Evolutionary conservation across 2,329 filamentous ascomycete genomes (phyloP), one percentile per base, ranked within the genome.

Genomic region (Cytospora mali): DNA sequence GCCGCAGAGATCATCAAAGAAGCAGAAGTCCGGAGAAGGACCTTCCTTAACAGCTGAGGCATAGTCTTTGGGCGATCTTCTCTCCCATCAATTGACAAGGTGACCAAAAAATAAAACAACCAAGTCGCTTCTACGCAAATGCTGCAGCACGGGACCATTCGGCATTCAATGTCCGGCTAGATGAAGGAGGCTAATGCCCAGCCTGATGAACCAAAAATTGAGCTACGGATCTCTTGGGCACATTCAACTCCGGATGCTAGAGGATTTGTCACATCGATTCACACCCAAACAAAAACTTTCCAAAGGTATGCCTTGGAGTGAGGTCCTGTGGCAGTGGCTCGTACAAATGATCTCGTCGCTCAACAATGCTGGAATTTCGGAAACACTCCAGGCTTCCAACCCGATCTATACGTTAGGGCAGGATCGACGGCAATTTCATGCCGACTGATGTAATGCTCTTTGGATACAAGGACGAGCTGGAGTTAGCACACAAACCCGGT

Each of bases 1-100:
- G 88, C 88, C n/a, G 87, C 89, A 25, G 91, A 94, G 71, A 92
- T 94, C 64, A 85, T 94, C 71, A 87, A 89, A 62, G 91, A 94
- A 73, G 91, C 91, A 9, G 91, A 91, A 73, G 84, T 87, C 69
- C 84, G 90, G 68, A 81, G 91, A 68, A 86, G 88, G 70, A 81
- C 84, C 65, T 86, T 86, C 75, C 77, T 86, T 67, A 79, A 80
- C 68, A 77, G 81, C 67, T 82, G 77, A 81, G 60, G 46, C n/a
- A 31, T 51, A 46, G 53, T 57, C 9, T 27, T 23, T 25, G 18
- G 18, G 23, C 14, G 6, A 58, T 23, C 14, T 16, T n/a, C 3
- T 46, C 10, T 39, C 51, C 42, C 42, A 18, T 18, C 42, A 11
- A 13, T n/a, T 46, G n/a, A 23, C 35, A 48, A 42, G 50, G 14